Evolutionary conservation across 371 early-diverging fungal species (phyloP), one percentile per base, ranked within the genome.

Genomic region (Mucor plumbeus): DNA sequence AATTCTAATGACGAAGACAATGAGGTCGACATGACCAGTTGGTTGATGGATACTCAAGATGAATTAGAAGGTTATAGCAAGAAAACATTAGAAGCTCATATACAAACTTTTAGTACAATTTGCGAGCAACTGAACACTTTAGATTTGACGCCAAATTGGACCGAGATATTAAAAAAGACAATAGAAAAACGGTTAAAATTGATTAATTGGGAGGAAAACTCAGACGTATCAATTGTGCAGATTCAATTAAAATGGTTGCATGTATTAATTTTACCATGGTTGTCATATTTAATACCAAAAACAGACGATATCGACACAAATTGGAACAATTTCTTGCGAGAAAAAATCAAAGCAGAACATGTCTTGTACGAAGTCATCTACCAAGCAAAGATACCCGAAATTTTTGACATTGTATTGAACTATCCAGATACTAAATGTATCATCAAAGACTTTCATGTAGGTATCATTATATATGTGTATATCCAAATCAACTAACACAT

Each of bases 351-450:
- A 36, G 68, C 69, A 31, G 73, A 72, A 7, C 69, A 72, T 65
- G 26, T 65, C 7, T 17, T 69, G 14, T 72, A 72, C 41, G 62
- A 72, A n/a, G 35, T 58, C 8, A 59, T 72, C 14, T 72, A 72
- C 41, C 39, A 69, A 34, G 15, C 38, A 31, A 59, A 74, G 13
- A 57, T 74, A 10, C 26, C 63, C 9, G 19, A 59, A n/a, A 67
- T 82, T 4, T 79, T 82, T 62, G 75, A 79, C 58, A 79, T 78
- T n/a, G 78, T 82, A 9, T 43, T 61, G 9, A 74, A 76, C 4
- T 76, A 65, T 62, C 82, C 82, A n/a, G 47, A 64, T 17, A 69
- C 80, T 3, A 34, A 63, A 14, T 57, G 68, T 7, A 75, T 65
- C 0, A 63, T 79, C 13, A 36, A 65, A 10, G 80, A 82, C 60